Evolutionary conservation across 2,329 filamentous ascomycete species (phyloP).

Genomic region (Fusarium solani-melongenae): DNA sequence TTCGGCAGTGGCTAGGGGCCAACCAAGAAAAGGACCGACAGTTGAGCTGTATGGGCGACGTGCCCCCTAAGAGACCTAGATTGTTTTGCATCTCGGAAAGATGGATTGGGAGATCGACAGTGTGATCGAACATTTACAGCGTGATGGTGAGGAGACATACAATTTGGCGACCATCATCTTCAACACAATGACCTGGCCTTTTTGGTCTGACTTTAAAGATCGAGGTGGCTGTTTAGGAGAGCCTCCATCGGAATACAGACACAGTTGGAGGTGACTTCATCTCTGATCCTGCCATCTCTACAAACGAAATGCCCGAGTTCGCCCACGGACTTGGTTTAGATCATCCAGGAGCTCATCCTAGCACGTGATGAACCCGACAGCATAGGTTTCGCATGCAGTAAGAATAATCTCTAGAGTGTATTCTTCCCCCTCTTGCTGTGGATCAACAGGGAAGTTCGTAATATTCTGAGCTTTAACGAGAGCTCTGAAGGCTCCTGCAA

Average conservation of each 20-base stretch:
- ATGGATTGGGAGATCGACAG: neutral
- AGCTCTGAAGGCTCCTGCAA: neutral
- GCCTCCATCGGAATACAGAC: neutral
- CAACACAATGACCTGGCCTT: neutral
- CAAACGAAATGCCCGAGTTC: too few relatives aligned
- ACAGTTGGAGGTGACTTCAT: too few relatives aligned
- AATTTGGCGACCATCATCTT: neutral
- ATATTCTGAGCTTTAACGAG: too few relatives aligned
- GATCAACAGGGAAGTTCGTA: too few relatives aligned
- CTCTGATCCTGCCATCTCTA: too few relatives aligned
- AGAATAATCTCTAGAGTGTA: too few relatives aligned
- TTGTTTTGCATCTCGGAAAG: neutral
- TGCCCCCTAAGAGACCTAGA: neutral
- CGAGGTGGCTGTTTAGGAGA: neutral
- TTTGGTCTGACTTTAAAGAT: neutral
- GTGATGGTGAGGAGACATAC: neutral
- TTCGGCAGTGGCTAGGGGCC: too few relatives aligned
- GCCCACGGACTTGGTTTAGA: too few relatives aligned
- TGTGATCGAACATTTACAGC: neutral
- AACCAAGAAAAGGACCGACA: neutral
- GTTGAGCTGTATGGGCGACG: neutral
- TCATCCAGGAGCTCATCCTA: too few relatives aligned
- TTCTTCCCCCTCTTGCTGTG: too few relatives aligned
- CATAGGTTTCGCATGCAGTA: too few relatives aligned
- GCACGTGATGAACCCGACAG: too few relatives aligned